Base-by-base conservation (phyloP, 2,329 filamentous ascomycete genomes). In the Diaporthe destruens region DNA sequence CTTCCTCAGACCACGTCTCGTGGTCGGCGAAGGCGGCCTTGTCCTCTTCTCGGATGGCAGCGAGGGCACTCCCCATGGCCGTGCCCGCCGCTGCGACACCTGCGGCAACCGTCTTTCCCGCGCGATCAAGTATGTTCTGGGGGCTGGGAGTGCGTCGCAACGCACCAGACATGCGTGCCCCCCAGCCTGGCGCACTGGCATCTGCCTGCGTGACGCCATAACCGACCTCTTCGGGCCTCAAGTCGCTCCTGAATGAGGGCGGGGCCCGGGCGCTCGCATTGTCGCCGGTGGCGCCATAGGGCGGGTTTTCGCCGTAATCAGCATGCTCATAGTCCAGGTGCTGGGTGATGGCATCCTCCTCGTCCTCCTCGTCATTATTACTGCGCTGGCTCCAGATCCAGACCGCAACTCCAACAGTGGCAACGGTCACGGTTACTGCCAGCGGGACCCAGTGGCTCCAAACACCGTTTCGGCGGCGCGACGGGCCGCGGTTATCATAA, bases 381-480 rank as follows among this genome's bases (percentile, higher is more conserved):
- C 88, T 90, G 78, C 94, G 92, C 84, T 97, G 95, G 81, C 93
- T 97, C 95, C 95, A 98, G 74, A 95, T 90, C 96, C 96, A 98
- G 72, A 94, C 94, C 68, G 92, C 95, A 61, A 97, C 84, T 44
- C 95, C 95, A 71, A 93, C 91, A 29, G 95, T 94, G 74, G 96
- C 96, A 77, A 97, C 90, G 59, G 94, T 95, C 72, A 97, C 91
- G 65, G 95, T 98, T 76, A 98, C 84, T 76, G 91, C 92, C 71
- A 98, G 88, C 75, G 96, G 96, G 74, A 98, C 90, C 94, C 95
- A 98, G 84, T 97, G 96, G 79, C 92, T 89, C 84, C 94, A 89
- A 76, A 90, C 88, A 80, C 88, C 86, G 82, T 88, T 86, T 83
- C 89, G 87, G 85, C 87, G 87, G 81, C 88, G 86, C 78, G 89